phyloP scores from a whole-genome alignment of 1,284 basidiomycete species.

The Pseudomicrostroma phylloplanum region DNA sequence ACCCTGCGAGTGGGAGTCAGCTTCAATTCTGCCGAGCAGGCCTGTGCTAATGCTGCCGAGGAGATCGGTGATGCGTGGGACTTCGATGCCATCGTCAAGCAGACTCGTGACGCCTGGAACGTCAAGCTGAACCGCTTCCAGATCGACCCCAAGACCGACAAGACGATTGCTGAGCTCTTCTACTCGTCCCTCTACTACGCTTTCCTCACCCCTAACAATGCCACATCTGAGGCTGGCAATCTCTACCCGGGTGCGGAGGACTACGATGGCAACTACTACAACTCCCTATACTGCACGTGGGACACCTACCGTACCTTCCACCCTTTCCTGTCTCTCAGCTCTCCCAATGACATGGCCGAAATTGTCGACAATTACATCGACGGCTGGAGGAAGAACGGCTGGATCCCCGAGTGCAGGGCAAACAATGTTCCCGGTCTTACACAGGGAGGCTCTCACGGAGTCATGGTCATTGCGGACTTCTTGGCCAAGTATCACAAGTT shows the following conservation, averaged over 20 bases:
- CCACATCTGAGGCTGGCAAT: constrained; percentile 21
- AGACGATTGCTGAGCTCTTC: constrained; percentile 29
- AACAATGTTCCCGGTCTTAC: constrained; percentile 32
- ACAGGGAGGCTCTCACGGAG: constrained; percentile 30
- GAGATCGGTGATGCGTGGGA: constrained; percentile 27
- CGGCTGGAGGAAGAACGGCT: constrained; percentile 35
- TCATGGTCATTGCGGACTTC: constrained; percentile 34
- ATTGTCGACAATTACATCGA: constrained; percentile 43
- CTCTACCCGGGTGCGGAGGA: neutral
- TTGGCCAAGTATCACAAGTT: constrained; percentile 32
- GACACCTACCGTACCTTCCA: constrained; percentile 31
- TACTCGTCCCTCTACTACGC: constrained; percentile 40
- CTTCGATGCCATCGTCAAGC: constrained; percentile 25
- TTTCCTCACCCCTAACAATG: constrained; percentile 44
- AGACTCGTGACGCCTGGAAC: constrained; percentile 30
- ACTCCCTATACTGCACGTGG: constrained; percentile 8
- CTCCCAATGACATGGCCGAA: constrained; percentile 31
- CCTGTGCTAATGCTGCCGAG: constrained; percentile 35
- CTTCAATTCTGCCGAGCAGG: constrained; percentile 32
- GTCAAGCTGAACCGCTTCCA: constrained; percentile 35
- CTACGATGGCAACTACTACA: neutral
- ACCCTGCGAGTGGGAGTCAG: constrained; percentile 31
- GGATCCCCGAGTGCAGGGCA: constrained; percentile 39
- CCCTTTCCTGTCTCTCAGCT: constrained; percentile 35
- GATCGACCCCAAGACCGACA: constrained; percentile 26